Percentiles rank a stretch among this genome's conserved stretches.
phyloP scores from a whole-genome alignment of 2,329 filamentous ascomycete species.

The Cladosporium velox region DNA sequence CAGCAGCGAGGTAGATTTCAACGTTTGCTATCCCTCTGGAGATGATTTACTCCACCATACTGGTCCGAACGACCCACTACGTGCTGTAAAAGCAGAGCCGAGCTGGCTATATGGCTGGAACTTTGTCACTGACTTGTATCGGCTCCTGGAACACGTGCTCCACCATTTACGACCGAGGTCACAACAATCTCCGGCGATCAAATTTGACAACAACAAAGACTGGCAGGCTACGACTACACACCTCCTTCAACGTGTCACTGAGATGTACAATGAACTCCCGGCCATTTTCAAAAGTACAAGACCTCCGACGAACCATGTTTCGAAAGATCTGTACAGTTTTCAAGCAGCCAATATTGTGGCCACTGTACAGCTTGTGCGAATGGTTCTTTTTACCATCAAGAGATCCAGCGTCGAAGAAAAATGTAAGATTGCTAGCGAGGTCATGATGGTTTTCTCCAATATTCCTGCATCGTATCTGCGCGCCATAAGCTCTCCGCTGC shows the following conservation, averaged over 20 bases:
- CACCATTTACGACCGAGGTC: neutral
- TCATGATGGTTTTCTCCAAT: slow-evolving; percentile 45
- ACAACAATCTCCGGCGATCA: neutral
- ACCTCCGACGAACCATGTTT: neutral
- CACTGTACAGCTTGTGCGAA: slow-evolving; percentile 47
- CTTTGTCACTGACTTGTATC: slow-evolving; percentile 58
- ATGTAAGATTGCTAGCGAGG: slow-evolving; percentile 47
- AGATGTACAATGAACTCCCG: slow-evolving; percentile 9
- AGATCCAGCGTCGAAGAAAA: slow-evolving; percentile 45
- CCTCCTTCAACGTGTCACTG: slow-evolving; percentile 2
- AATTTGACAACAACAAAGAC: neutral
- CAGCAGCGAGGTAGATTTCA: slow-evolving; percentile 48
- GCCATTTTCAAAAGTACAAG: slow-evolving; percentile 11
- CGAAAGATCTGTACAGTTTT: slow-evolving; percentile 36
- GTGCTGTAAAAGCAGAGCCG: slow-evolving; percentile 31
- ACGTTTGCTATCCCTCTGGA: slow-evolving; percentile 20
- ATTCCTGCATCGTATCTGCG: slow-evolving; percentile 48
- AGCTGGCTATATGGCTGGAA: slow-evolving; percentile 59
- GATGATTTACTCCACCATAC: neutral
- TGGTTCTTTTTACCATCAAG: slow-evolving; percentile 47
- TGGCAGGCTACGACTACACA: neutral
- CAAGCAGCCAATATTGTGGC: slow-evolving; percentile 51
- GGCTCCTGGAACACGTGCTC: slow-evolving; percentile 53
- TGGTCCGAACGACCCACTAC: slow-evolving; percentile 33
- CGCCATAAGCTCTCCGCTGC: slow-evolving; percentile 50